A percentile compares a stretch with the other conserved stretches of the same genome.
phyloP scores from a whole-genome alignment of 345 rosid genomes.

The Syzygium aqueum region DNA sequence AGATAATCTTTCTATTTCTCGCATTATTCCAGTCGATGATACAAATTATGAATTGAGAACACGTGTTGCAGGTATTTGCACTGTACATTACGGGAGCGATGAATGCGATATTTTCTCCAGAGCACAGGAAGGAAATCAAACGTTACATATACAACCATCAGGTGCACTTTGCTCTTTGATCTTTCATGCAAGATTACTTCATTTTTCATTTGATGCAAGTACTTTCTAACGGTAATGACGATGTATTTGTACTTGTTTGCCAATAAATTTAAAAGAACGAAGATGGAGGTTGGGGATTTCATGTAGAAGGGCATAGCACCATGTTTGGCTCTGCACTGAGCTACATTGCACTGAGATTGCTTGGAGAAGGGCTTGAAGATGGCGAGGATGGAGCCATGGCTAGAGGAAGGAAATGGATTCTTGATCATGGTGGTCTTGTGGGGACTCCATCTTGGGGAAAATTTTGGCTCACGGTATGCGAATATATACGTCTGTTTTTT shows the following conservation, averaged over 20 bases:
- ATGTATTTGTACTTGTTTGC: background rate
- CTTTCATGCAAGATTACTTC: background rate
- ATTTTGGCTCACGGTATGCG: slow-evolving; percentile 43
- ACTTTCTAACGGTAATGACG: background rate
- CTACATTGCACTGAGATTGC: slow-evolving; percentile 48
- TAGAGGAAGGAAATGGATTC: slow-evolving; percentile 52
- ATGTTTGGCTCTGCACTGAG: slow-evolving; percentile 51
- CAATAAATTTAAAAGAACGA: slow-evolving; percentile 28
- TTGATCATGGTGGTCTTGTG: slow-evolving; percentile 45
- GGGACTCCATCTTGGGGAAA: slow-evolving; percentile 62
- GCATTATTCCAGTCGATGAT: background rate
- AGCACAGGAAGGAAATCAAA: slow-evolving; percentile 47
- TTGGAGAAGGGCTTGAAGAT: slow-evolving; percentile 42
- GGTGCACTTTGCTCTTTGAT: slow-evolving; percentile 11
- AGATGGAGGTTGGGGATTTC: slow-evolving; percentile 73
- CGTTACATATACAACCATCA: slow-evolving; percentile 61
- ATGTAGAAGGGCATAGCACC: slow-evolving; percentile 49
- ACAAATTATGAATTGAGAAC: background rate
- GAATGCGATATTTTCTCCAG: slow-evolving; percentile 25
- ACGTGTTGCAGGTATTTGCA: slow-evolving; percentile 34
- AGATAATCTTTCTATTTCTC: background rate
- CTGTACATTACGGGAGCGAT: slow-evolving; percentile 39
- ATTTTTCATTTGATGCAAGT: background rate
- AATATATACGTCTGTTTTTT: background rate
- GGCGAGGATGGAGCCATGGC: slow-evolving; percentile 28